A percentile compares a stretch with the other conserved stretches of the same genome.
These are phyloP conservation scores for Bothriochloa decipiens DNA, from an alignment of 176 grass and related monocot genomes.

Conservation along the genomic window DNA sequence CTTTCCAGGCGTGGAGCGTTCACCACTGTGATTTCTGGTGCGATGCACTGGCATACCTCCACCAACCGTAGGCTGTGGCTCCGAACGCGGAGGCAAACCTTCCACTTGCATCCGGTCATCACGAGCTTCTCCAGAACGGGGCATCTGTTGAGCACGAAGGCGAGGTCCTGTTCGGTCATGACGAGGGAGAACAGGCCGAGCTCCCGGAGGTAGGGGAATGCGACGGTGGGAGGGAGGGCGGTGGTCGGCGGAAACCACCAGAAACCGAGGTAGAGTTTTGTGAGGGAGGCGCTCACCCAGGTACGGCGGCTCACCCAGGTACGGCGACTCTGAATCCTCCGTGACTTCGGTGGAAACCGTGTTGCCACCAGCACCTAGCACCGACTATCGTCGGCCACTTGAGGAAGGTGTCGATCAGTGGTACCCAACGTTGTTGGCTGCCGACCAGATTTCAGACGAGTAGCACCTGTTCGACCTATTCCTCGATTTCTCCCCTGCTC, in stretches of 20 bases:
- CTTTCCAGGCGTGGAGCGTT: slow-evolving; percentile 18
- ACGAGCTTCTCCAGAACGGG: slow-evolving; percentile 8
- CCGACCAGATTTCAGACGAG: no score
- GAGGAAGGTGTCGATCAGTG: no score
- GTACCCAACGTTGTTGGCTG: no score
- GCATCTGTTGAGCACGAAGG: slow-evolving; percentile 2
- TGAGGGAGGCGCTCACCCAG: neutral
- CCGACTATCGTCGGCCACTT: no score
- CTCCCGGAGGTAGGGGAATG: slow-evolving; percentile 2
- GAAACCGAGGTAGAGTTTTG: neutral
- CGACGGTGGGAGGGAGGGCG: neutral
- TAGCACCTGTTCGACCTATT: no score
- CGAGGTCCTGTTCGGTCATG: slow-evolving; percentile 1
- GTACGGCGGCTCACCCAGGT: no score
- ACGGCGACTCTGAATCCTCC: no score
- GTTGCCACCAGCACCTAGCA: no score
- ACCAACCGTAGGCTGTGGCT: neutral
- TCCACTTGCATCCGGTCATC: neutral
- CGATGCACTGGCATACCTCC: neutral
- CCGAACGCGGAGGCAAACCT: neutral
- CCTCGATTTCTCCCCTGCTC: no score
- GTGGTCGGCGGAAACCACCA: neutral
- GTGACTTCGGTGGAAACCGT: no score
- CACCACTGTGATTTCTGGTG: neutral
- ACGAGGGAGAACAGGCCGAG: neutral